Evolutionary conservation across 306 rosid genomes (phyloP).

Genomic region (Begonia fuchsioides): DNA sequence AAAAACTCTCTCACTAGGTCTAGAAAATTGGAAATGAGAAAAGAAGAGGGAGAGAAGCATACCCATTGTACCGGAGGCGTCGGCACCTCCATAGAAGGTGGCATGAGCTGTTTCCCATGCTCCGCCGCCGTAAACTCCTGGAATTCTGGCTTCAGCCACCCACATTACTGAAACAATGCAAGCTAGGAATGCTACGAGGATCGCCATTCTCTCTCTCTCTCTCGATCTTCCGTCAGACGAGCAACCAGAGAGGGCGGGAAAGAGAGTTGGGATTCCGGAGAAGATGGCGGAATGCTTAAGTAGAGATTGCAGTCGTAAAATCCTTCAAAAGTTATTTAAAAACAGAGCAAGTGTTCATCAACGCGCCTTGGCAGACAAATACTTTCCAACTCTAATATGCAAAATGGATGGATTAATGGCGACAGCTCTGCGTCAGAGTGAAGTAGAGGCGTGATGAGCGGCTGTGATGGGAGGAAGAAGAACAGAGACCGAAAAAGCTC

Average conservation of each 20-base stretch:
- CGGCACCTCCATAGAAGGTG: constrained; percentile 87
- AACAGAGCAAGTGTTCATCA: constrained; percentile 5
- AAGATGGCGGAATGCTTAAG: constrained; percentile 47
- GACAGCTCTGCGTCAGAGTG: too few species aligned
- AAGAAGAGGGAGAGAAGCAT: constrained; percentile 4
- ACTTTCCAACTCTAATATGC: background rate
- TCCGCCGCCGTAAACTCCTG: constrained; percentile 57
- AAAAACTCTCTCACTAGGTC: background rate
- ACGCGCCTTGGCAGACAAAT: background rate
- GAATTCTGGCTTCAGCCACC: constrained; percentile 26
- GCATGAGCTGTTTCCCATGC: constrained; percentile 82
- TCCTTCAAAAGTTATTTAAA: constrained; percentile 14
- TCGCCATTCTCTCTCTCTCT: constrained; percentile 22
- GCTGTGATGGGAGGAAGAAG: background rate
- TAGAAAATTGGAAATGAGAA: background rate
- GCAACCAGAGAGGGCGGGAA: constrained; percentile 7
- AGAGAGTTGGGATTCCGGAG: constrained; percentile 10
- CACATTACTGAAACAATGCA: constrained; percentile 24
- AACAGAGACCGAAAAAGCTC: too few species aligned
- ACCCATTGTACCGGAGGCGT: constrained; percentile 99
- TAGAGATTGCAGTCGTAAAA: constrained; percentile 7
- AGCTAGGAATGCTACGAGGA: constrained; percentile 7
- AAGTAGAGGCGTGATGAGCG: too few species aligned
- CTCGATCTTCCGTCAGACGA: background rate
- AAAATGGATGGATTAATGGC: background rate